Percentiles rank a stretch among this genome's conserved stretches.
Evolutionary conservation across 805 yeast species (phyloP).

Genomic region (Kluyveromyces starmeri): DNA sequence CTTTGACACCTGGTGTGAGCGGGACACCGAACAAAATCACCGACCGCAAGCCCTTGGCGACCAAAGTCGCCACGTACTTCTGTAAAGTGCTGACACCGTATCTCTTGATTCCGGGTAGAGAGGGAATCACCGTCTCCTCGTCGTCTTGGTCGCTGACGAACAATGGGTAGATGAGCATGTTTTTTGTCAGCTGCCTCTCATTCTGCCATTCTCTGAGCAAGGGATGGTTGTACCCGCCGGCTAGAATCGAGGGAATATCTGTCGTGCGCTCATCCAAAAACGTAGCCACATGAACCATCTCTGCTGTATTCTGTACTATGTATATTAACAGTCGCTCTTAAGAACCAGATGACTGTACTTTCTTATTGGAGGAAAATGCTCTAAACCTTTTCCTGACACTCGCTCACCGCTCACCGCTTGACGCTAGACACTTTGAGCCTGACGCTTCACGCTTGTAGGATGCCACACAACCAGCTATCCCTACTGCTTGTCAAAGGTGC

Average conservation of each 20-base stretch:
- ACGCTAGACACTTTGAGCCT: no score
- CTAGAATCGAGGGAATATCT: slow-evolving; percentile 64
- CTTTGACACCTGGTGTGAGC: slow-evolving; percentile 64
- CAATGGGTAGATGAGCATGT: slow-evolving; percentile 87
- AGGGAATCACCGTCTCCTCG: slow-evolving; percentile 63
- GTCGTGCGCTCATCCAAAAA: slow-evolving; percentile 52
- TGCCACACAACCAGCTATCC: no score
- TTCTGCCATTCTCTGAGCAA: slow-evolving; percentile 85
- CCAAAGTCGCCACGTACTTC: slow-evolving; percentile 60
- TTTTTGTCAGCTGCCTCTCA: slow-evolving; percentile 73
- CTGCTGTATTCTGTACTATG: neutral
- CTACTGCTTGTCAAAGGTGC: no score
- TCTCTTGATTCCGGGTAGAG: slow-evolving; percentile 83
- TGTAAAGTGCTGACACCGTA: slow-evolving; percentile 74
- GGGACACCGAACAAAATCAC: slow-evolving; percentile 94
- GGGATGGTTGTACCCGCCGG: slow-evolving; percentile 94
- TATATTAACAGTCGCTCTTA: no score
- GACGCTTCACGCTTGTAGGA: no score
- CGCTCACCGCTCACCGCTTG: no score
- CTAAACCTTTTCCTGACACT: no score
- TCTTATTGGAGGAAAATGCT: no score
- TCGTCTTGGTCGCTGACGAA: slow-evolving; percentile 76
- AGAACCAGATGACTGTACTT: no score
- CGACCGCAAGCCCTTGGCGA: slow-evolving; percentile 72
- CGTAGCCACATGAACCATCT: slow-evolving; percentile 56